Evolutionary conservation across 805 yeast genomes (phyloP), one percentile per base, ranked within the genome.

Genomic region (Saturnispora sanitii): DNA sequence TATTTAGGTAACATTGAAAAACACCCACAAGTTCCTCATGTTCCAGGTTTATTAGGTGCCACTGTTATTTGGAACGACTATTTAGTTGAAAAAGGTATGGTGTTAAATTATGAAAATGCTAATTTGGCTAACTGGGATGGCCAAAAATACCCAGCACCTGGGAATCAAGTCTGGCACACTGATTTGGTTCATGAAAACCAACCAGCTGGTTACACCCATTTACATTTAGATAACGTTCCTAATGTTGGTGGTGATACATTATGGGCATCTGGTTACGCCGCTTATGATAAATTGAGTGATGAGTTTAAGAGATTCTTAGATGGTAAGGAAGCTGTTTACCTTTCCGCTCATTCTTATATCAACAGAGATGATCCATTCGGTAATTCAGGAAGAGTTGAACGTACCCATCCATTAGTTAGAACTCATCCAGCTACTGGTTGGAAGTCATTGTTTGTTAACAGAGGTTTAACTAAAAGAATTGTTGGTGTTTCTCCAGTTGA

Each of bases 381-480:
- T 41, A 68, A 70, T 13, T 67, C 67, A 17, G 62, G 62, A 37
- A 65, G 63, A 40, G 62, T 75, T 41, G 77, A 67, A 49, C 66
- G 78, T 54, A 70, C 66, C 43, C 83, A 77, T 56, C 82, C 81
- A 3, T 46, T 77, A 17, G 68, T 77, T 21, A 67, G 82, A 59
- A 73, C 79, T 25, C 80, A 77, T 49, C 82, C 83, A 8, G 78
- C 70, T 12, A 76, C 82, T 22, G 80, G 79, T 26, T 67, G 75
- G 72, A 77, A 77, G 56, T 62, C 74, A 2, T 58, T 76, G 46
- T 75, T 61, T 47, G 73, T 74, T 28, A 73, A 74, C 55, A 64
- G 75, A 36, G 58, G 64, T 18, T 64, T 67, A 66, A 74, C 79
- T 6, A 62, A 51, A 31, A 62, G 73, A 46, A 75, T 76, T 41